Base-by-base conservation (phyloP, 495 filamentous ascomycete genomes). In the Penicillium herquei region DNA sequence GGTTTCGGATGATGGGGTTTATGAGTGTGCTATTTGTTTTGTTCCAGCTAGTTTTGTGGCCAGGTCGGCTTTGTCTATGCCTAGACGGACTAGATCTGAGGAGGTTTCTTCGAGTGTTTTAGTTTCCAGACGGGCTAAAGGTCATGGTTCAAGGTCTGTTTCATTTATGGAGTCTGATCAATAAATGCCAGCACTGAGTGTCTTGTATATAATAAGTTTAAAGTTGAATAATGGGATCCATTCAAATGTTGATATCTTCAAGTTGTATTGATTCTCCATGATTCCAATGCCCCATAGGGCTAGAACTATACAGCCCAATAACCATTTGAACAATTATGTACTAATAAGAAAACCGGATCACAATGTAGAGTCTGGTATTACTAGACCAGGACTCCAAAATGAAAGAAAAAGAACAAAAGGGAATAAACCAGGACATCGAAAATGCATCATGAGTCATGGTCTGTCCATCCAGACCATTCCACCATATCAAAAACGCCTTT, bases 1-100 rank as follows among this genome's bases (percentile, higher is more conserved):
- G 14, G 6, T 52, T 21, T 53, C 49, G 32, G 55, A 14, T n/a
- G 18, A 52, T 40, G 62, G 52, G 1, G 51, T 49, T 3, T 66
- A 66, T 56, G 59, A 62, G 44, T 68, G 65, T 44, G 57, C 51
- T 51, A 68, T 68, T 44, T 68, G 65, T 44, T 62, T 64, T 62
- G 33, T 5, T 47, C 59, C 59, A 33, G 26, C 55, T 40, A 13
- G 30, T 10, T 52, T 68, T 51, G 53, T 68, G 47, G 53, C 45
- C 1, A 46, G 54, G 33, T 52, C 51, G 51, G 51, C 51, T 46
- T 49, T 55, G 17, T 26, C 44, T 12, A 33, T 21, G 17, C 6
- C 12, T 39, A 12, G 11, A 18, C 41, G 52, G 59, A 16, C 40
- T 44, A 43, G 17, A 5, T 52, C 33, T 34, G 58, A 54, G 47